Evolutionary conservation across 371 early-diverging fungal genomes (phyloP), one percentile per base, ranked within the genome.

Genomic region (Mucor racemosus): DNA sequence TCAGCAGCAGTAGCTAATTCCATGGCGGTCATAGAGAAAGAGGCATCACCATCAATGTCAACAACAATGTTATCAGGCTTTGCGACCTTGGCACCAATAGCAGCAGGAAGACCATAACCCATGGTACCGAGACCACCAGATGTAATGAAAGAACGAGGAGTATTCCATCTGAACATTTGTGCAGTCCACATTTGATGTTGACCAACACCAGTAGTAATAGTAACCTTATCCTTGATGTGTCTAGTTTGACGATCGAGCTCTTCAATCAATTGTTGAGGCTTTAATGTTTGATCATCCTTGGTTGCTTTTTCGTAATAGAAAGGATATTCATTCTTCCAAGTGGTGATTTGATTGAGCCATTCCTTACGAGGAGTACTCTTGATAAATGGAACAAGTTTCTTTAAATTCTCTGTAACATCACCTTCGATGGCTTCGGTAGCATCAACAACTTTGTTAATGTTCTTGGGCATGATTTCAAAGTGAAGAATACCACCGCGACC

Each of bases 151-250:
- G 92, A 82, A 66, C 94, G 92, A 34, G 99, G 99, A 40, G 90
- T 74, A 62, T 93, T 86, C 96, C 97, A 97, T 66, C 96, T 84
- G 72, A 81, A 90, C 70, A 84, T 88, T 79, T 93, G 94, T 33
- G 92, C 93, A 17, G 97, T 91, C 95, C 96, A 98, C 99, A 98
- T 98, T 77, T 98, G 97, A 87, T 98, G 99, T 78, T 97, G 97
- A 44, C 97, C 99, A 4, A 98, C 97, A 66, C 99, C 99, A 13
- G 99, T 97, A 11, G 97, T 90, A 66, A 98, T 86, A 55, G 96
- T 92, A 55, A 95, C 95, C 65, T 95, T 90, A n/a, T 95, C 92
- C 86, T 96, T 96, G 65, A 84, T 88, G 71, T 91, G 76, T 53
- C 73, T 82, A 3, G 91, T 90, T 84, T 95, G 96, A 36, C 84